Evolutionary conservation across 371 early-diverging fungal genomes (phyloP).

Genomic region (Rhizopus microsporus): DNA sequence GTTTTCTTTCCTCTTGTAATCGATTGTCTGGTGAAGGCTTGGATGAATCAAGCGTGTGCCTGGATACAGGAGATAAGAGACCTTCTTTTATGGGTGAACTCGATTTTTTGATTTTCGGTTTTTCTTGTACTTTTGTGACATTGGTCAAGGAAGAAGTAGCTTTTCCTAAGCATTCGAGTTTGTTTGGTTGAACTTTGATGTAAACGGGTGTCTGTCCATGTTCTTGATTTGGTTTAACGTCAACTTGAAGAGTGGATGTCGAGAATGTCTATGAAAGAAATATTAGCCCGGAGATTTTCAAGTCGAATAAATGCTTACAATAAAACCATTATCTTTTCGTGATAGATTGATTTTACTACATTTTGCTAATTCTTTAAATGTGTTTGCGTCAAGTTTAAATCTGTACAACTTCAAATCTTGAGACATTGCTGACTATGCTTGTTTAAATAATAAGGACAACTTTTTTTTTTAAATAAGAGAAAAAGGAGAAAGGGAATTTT

Average conservation of each 20-base stretch:
- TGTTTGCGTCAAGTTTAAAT: constrained; percentile 1
- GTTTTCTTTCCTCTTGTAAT: neutral
- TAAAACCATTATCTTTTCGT: neutral
- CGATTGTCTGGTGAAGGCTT: neutral
- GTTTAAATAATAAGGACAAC: neutral
- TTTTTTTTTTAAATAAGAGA: neutral
- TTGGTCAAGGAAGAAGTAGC: neutral
- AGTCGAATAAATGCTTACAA: constrained; percentile 2
- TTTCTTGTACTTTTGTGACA: neutral
- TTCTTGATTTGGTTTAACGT: neutral
- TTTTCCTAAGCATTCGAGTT: neutral
- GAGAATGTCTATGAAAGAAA: neutral
- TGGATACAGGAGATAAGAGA: neutral
- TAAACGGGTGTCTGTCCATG: neutral
- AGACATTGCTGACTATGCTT: neutral
- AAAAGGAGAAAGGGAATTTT: neutral
- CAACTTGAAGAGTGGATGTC: neutral
- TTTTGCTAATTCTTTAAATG: constrained; percentile 2
- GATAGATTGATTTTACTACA: neutral
- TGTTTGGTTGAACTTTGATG: neutral
- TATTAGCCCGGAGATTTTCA: neutral
- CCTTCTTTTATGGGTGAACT: too few species aligned
- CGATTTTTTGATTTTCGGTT: neutral
- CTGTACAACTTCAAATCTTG: neutral
- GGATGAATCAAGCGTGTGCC: neutral